Conservation (phyloP, 352 stramenopile genomes). For the Globisporangium megalacanthum region DNA sequence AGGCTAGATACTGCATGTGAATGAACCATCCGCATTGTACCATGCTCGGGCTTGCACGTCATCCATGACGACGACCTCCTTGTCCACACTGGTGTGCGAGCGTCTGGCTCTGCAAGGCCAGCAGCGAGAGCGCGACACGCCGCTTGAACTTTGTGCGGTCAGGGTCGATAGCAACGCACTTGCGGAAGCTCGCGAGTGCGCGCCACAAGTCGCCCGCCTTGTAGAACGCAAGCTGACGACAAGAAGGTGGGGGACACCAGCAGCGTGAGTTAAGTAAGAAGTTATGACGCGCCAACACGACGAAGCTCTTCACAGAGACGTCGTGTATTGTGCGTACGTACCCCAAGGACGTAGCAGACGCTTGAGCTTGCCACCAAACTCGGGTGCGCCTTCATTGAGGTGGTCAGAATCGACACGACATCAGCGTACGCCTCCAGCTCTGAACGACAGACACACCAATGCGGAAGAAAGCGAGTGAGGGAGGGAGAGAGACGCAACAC, state of each 20-base stretch:
- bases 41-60: background rate
- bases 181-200: slow-evolving; percentile 42
- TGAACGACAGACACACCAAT: slow-evolving; percentile 6
- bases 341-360: slow-evolving; percentile 45
- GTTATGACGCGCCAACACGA: background rate
- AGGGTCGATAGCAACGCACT: slow-evolving; percentile 29
- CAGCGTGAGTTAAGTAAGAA: background rate
- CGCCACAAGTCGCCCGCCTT: slow-evolving; percentile 30
- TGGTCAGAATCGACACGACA: slow-evolving; percentile 22
- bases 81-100: background rate
- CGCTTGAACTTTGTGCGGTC: slow-evolving; percentile 45
- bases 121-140: slow-evolving; percentile 34
- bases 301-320: background rate
- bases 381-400: background rate
- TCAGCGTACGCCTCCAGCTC: slow-evolving; percentile 27
- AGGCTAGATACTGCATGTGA: background rate
- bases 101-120: slow-evolving; percentile 26
- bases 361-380: slow-evolving; percentile 9
- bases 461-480: slow-evolving; percentile 2
- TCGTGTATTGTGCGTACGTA: slow-evolving; percentile 9
- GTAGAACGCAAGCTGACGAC: slow-evolving; percentile 32
- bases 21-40: background rate
- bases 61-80: background rate
- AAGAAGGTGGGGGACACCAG: background rate
- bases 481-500: background rate